phyloP scores from a whole-genome alignment of 1,284 basidiomycete genomes.

The Mycocalia duriaeana region DNA sequence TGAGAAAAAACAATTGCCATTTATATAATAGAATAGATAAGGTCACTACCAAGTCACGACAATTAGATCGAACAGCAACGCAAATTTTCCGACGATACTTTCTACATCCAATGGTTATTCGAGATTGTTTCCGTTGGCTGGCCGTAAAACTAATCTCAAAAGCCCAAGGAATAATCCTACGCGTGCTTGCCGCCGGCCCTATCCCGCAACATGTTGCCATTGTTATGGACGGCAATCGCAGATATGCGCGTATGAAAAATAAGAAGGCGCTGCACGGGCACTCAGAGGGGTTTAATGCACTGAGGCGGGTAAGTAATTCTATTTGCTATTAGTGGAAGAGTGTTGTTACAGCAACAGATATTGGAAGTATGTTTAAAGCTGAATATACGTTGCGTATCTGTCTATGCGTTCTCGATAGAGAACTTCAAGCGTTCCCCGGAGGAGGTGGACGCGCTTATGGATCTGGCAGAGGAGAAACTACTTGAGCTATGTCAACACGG shows the following conservation, averaged over 20 bases:
- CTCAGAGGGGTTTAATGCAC: constrained; percentile 77
- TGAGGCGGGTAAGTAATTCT: constrained; percentile 63
- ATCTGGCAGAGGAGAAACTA: constrained; percentile 77
- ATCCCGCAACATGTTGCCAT: constrained; percentile 91
- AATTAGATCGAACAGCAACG: too few species aligned
- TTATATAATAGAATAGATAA: too few species aligned
- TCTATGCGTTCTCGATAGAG: constrained; percentile 96
- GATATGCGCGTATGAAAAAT: constrained; percentile 77
- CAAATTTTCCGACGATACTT: too few species aligned
- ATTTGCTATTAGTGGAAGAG: not conserved
- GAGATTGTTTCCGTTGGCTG: constrained; percentile 26
- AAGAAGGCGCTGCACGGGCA: constrained; percentile 77
- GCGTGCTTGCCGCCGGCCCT: constrained; percentile 74
- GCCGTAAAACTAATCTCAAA: constrained; percentile 25
- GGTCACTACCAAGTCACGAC: too few species aligned
- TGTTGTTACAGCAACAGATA: constrained; percentile 42
- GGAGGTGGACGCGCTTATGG: constrained; percentile 89
- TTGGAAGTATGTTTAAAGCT: constrained; percentile 80
- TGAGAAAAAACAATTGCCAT: too few species aligned
- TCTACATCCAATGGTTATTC: too few species aligned
- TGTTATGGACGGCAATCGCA: constrained; percentile 96
- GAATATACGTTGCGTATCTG: constrained; percentile 78
- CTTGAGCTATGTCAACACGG: constrained; percentile 80
- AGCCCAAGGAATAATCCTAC: constrained; percentile 46
- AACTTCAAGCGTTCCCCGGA: constrained; percentile 89